Evolutionary conservation across 805 yeast species (phyloP).

Genomic region (Suhomyces tanzawaensis): DNA sequence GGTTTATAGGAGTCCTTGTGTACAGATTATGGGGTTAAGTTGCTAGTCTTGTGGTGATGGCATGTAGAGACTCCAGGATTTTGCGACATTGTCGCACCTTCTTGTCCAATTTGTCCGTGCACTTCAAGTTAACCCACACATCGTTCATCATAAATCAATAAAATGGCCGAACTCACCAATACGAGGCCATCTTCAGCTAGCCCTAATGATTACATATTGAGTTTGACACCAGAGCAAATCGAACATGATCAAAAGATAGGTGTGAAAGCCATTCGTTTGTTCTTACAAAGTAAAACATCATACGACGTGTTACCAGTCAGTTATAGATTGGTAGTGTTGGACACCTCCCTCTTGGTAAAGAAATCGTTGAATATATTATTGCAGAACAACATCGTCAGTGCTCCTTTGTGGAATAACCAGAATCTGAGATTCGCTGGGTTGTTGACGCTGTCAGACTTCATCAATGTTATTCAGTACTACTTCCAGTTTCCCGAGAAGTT

Average conservation of each 20-base stretch:
- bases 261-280: constrained; percentile 75
- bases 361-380: constrained; percentile 84
- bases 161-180: constrained; percentile 21
- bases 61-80: too few relatives aligned
- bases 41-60: too few relatives aligned
- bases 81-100: too few relatives aligned
- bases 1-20: too few relatives aligned
- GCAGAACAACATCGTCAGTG: constrained; percentile 92
- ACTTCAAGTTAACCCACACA: neutral
- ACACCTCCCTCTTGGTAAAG: constrained; percentile 84
- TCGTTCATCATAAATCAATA: too few relatives aligned
- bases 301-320: constrained; percentile 97
- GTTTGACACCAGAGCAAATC: constrained; percentile 40
- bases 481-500: constrained; percentile 85
- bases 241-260: constrained; percentile 71
- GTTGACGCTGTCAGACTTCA: constrained; percentile 86
- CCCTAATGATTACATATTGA: constrained; percentile 43
- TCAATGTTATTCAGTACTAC: constrained; percentile 92
- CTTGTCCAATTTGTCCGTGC: neutral
- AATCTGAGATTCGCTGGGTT: constrained; percentile 91
- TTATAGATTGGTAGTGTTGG: constrained; percentile 87
- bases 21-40: too few relatives aligned
- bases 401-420: constrained; percentile 94
- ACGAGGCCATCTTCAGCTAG: constrained; percentile 26
- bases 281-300: constrained; percentile 85